Evolutionary conservation across 441 rosid genomes (phyloP), one percentile per base, ranked within the genome.

Genomic region (Brassica balearica): DNA sequence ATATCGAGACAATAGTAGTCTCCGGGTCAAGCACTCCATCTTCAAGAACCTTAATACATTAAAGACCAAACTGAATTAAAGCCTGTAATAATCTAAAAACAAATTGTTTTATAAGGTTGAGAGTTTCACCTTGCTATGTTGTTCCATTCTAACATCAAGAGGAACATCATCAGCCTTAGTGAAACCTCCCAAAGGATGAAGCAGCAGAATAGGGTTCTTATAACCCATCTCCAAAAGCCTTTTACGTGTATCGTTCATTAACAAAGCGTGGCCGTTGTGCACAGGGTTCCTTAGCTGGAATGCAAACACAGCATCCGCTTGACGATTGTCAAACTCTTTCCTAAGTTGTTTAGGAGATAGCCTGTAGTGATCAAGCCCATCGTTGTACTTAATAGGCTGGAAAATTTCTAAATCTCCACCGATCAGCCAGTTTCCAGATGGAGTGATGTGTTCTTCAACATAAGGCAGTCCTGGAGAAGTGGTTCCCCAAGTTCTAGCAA

Each of bases 111-210:
- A 17, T 25, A 38, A 38, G 43, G 43, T 10, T 6, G 6, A 36
- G 64, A 62, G 46, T 46, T 15, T 65, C 22, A 94, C 97, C 96
- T 93, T 88, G 86, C 88, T 87, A 73, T 95, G 99, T 63, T 95
- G 98, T 77, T 95, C 95, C 98, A 93, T 93, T 11, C 99, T 90
- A 70, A 93, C 98, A 85, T 86, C 90, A 81, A 93, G 85, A 73
- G 99, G 99, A 34, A 95, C 97, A 77, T 95, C 98, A 34, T 95
- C 98, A 59, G 93, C 92, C 86, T 95, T 93, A 4, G 93, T 88
- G 83, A 82, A 95, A 74, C 99, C 99, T 82, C 99, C 99, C 69
- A 95, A 77, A 78, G 99, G 99, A 72, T 95, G 98, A 80, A 95
- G 97, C 82, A 95, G 70, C 32, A 95, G 84, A 74, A 95, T 85